Evolutionary conservation across 805 yeast species (phyloP).

Genomic region (Myxozyma kluyveri): DNA sequence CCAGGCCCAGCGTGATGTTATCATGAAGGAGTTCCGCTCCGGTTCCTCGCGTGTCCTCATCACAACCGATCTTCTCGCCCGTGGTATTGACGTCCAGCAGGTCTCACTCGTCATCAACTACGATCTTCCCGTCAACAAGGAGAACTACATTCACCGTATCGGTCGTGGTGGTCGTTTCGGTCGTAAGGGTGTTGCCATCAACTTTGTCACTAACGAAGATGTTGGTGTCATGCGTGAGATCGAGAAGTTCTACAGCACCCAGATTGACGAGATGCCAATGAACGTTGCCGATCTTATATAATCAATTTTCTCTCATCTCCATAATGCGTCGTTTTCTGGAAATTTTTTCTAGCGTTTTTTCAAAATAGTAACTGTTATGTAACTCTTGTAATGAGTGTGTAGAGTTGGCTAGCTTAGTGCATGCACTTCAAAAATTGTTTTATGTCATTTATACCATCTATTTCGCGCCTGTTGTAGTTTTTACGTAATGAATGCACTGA

Average conservation of each 20-base stretch:
- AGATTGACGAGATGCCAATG: slow-evolving; percentile 89
- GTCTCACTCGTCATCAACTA: slow-evolving; percentile 93
- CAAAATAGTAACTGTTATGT: not conserved
- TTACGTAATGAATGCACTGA: slow-evolving; percentile 3
- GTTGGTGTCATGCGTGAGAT: slow-evolving; percentile 66
- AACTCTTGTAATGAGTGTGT: too few relatives aligned
- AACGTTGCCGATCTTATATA: slow-evolving; percentile 53
- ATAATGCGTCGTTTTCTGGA: not conserved
- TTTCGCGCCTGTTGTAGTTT: not conserved
- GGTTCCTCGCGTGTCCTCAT: slow-evolving; percentile 92
- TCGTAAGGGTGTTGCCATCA: slow-evolving; percentile 96
- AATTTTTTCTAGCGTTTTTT: too few relatives aligned
- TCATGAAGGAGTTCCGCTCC: slow-evolving; percentile 92
- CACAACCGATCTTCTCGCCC: slow-evolving; percentile 95
- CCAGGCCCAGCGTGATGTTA: slow-evolving; percentile 89
- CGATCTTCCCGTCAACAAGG: slow-evolving; percentile 89
- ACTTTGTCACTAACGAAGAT: slow-evolving; percentile 83
- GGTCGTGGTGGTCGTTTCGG: slow-evolving; percentile 99
- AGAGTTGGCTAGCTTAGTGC: too few relatives aligned
- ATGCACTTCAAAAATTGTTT: too few relatives aligned
- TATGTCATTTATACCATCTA: not conserved
- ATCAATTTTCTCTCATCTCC: slow-evolving; percentile 14
- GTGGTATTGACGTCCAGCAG: slow-evolving; percentile 98
- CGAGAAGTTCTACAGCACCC: slow-evolving; percentile 83
- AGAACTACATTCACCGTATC: slow-evolving; percentile 94